phyloP scores from a whole-genome alignment of 1,139 yeast species.

The Yamadazyma taylorii region DNA sequence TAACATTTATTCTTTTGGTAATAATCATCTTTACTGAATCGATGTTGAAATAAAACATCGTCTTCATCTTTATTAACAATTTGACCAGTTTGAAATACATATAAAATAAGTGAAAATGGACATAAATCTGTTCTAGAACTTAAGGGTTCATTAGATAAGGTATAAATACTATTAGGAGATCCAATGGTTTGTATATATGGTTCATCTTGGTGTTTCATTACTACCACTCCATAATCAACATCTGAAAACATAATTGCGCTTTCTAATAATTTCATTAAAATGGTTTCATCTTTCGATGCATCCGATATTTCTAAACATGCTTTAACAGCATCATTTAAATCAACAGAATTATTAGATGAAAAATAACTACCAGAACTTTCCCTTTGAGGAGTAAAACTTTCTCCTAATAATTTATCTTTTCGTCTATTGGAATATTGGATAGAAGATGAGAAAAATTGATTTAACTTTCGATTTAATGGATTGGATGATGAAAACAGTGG shows the following conservation, averaged over 20 bases:
- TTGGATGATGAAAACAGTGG: conserved; percentile 8
- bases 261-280: conserved; percentile 39
- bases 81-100: conserved; percentile 41
- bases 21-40: conserved; percentile 43
- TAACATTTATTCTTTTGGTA: conserved; percentile 34
- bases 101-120: conserved; percentile 43
- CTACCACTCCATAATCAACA: conserved; percentile 49
- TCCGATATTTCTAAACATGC: conserved; percentile 53
- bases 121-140: conserved; percentile 44
- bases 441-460: conserved; percentile 8
- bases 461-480: conserved; percentile 11
- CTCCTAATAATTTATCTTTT: conserved; percentile 2
- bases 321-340: conserved; percentile 33
- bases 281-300: conserved; percentile 40
- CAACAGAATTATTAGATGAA: conserved; percentile 6
- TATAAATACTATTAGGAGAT: conserved; percentile 36
- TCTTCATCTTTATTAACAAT: conserved; percentile 40
- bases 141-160: conserved; percentile 40
- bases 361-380: background rate
- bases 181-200: conserved; percentile 46
- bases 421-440: background rate
- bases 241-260: conserved; percentile 42
- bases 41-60: conserved; percentile 32
- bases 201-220: conserved; percentile 36
- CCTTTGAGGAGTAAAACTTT: conserved; percentile 3